These are phyloP conservation scores for Eudorina sp. DNA, from an alignment of 139 green algal genomes.

Conservation along the genomic window DNA sequence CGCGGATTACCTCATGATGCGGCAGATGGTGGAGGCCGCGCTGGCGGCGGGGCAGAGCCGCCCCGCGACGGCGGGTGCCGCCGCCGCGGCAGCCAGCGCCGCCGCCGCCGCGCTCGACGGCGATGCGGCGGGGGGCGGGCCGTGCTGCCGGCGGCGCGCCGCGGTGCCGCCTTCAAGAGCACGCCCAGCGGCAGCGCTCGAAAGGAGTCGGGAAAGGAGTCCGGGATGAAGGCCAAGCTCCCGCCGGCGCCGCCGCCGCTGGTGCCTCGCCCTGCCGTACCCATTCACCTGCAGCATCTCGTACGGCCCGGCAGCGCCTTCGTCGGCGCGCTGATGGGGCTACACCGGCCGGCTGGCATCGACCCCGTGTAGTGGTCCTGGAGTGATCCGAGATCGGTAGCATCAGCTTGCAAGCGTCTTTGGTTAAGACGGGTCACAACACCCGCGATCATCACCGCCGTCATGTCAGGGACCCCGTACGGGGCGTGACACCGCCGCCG, in stretches of 20 bases:
- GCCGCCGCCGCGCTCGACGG: not conserved
- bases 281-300: constrained; percentile 39
- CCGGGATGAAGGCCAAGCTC: not conserved
- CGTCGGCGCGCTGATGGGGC: constrained; percentile 20
- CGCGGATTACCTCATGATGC: constrained; percentile 37
- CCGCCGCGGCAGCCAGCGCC: not conserved
- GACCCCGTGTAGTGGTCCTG: too few species aligned
- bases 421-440: too few species aligned
- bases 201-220: too few species aligned
- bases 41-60: constrained; percentile 22
- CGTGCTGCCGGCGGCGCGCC: not conserved
- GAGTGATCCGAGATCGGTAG: too few species aligned
- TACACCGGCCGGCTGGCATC: constrained; percentile 11
- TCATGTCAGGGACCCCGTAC: constrained; percentile 11
- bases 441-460: constrained; percentile 9
- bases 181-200: not conserved
- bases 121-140: not conserved
- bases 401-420: too few species aligned
- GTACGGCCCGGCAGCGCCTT: constrained; percentile 19
- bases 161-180: not conserved
- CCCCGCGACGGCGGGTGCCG: not conserved
- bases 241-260: not conserved
- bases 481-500: not conserved
- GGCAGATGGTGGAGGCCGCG: constrained; percentile 25
- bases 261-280: constrained; percentile 11